Evolutionary conservation across 225 moss, liverwort and hornwort species (phyloP).

Genomic region (Pseudisothecium myosuroides): DNA sequence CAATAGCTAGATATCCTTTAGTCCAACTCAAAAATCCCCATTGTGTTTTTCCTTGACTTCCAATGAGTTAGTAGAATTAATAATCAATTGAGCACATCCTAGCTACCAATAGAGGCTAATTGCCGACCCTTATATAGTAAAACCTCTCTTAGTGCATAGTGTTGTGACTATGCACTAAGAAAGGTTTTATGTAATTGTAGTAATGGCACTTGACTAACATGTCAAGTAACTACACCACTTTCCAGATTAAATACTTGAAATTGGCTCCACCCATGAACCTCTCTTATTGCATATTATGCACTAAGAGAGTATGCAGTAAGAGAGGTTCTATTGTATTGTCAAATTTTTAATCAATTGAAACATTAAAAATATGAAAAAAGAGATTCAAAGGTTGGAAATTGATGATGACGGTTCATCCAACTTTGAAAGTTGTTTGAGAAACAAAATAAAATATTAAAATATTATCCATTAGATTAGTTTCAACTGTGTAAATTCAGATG

Average conservation of each 20-base stretch:
- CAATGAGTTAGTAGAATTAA: no score
- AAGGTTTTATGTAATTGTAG: no score
- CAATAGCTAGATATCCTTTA: neutral
- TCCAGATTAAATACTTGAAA: no score
- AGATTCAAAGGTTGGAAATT: rapidly evolving
- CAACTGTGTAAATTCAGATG: neutral
- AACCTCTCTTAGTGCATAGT: no score
- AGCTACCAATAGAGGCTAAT: neutral
- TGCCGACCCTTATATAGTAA: neutral
- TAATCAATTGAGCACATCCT: no score
- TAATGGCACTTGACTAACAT: no score
- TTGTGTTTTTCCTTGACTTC: neutral
- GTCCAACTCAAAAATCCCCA: neutral
- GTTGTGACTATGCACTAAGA: no score
- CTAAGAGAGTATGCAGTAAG: no score
- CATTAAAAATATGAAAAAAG: neutral
- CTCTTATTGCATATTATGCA: no score
- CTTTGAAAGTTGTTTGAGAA: neutral
- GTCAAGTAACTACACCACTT: no score
- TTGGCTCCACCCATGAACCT: no score
- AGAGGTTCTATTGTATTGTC: no score
- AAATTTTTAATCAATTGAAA: neutral
- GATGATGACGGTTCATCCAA: neutral
- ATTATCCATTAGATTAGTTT: neutral
- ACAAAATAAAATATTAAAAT: neutral